Evolutionary conservation across 2,329 filamentous ascomycete species (phyloP), one percentile per base, ranked within the genome.

Genomic region (Talaromyces atroroseus): DNA sequence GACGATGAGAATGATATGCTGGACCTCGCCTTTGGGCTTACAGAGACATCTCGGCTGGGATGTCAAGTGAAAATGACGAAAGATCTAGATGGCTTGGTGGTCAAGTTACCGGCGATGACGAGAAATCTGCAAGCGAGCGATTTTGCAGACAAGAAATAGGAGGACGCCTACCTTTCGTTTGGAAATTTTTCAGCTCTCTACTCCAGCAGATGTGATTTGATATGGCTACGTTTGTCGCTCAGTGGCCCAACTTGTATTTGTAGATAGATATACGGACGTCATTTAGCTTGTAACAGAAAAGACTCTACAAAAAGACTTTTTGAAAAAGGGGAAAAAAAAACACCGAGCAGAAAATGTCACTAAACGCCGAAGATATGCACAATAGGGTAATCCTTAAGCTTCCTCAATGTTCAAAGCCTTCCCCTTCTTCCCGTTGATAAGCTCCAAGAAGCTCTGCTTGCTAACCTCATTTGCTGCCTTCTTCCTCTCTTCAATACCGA

Each of bases 381-480:
- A 48, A 56, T 11, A 49, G 21, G 44, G 18, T 52, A 16, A 44
- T 32, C 57, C 63, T 69, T 62, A 76, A 59, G 74, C 73, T 62
- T 76, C 74, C 61, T 76, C 73, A 34, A 76, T 75, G 52, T 72
- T 71, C 64, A 74, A 64, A 54, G 67, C 74, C 69, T 75, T 81
- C 71, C 62, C 80, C 72, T 68, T 82, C 78, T 76, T 75, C 14
- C 80, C 78, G 44, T 79, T 80, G 69, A 99, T 96, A 71, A 97
- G 75, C 60, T 97, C 59, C 71, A 99, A 74, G 76, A 97, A 99
- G 0, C 92, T 92, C 76, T 96, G 89, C 77, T 95, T 95, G 71
- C 88, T 95, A 86, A 99, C 94, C 79, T 97, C 92, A 62, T 90
- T 94, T 52, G 95, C 81, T 76, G 88, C 91, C 74, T 95, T 90